Evolutionary conservation across 2,329 filamentous ascomycete genomes (phyloP), one percentile per base, ranked within the genome.

Genomic region (Penicillium polonicum): DNA sequence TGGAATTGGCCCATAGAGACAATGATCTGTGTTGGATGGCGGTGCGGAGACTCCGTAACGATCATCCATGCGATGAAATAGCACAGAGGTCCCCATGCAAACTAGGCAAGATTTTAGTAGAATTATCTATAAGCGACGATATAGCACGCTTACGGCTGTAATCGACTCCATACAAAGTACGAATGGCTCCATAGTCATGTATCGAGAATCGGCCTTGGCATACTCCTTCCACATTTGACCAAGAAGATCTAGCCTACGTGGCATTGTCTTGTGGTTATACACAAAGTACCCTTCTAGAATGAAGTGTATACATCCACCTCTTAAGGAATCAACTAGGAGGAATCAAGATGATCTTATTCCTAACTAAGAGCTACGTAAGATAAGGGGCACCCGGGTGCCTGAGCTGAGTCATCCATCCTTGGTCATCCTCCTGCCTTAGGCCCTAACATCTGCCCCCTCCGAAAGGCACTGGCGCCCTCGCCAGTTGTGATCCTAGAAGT

Each of bases 241-340:
- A 36, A 52, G 29, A 23, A 60, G 48, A 33, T 54, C 43, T 23
- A 35, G 35, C 38, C 41, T 57, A 10, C 25, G 33, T 5, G 53
- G 58, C 48, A 57, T 57, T 7, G 36, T 46, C 27, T 43, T 48
- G 31, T 49, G 43, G 43, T 60, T 60, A 17, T 45, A 52, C 13
- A 52, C 44, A 44, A 53, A 57, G 29, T 57, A 56, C 4, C 58
- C 54, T 31, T 72, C 10, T 8, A 60, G 44, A 23, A 60, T 19
- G 6, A 57, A 39, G 21, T 60, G 54, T 15, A 57, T 53, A 27
- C 35, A 59, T 35, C 52, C 46, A 31, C 21, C n/a, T n/a, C n/a
- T n/a, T n/a, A n/a, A n/a, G n/a, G n/a, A n/a, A n/a, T n/a, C n/a
- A n/a, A n/a, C n/a, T n/a, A n/a, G n/a, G n/a, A n/a, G n/a, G n/a